A percentile compares a stretch with the other conserved stretches of the same genome.
Evolutionary conservation across 1,139 yeast genomes (phyloP).

Genomic region (Hyphopichia buzzinii): DNA sequence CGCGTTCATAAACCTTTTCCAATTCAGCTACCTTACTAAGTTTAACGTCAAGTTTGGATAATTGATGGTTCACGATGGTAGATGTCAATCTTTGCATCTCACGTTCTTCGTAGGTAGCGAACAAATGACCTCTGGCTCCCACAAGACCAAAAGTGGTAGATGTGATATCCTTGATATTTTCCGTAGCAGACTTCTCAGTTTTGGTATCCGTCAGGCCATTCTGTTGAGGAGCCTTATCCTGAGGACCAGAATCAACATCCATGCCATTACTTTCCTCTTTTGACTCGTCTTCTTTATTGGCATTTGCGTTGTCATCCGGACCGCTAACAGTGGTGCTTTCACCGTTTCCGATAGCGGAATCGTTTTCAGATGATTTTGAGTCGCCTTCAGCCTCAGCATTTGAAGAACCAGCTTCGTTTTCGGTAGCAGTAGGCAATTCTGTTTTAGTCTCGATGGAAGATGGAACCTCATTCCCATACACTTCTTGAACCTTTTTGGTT

Average conservation of each 20-base stretch:
- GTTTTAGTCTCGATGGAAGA: slow-evolving; percentile 1
- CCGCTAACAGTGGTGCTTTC: neutral
- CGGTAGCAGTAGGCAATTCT: slow-evolving; percentile 1
- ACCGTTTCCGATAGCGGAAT: neutral
- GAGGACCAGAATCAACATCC: slow-evolving; percentile 60
- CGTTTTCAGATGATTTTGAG: neutral
- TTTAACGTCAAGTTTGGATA: slow-evolving; percentile 75
- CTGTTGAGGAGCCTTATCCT: slow-evolving; percentile 17
- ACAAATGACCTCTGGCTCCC: slow-evolving; percentile 81
- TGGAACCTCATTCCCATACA: slow-evolving; percentile 10
- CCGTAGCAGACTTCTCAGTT: slow-evolving; percentile 5
- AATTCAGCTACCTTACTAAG: slow-evolving; percentile 65
- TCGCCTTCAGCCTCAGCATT: neutral
- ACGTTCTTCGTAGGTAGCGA: slow-evolving; percentile 80
- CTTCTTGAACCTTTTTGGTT: slow-evolving; percentile 32
- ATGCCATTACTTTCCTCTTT: slow-evolving; percentile 45
- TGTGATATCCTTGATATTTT: slow-evolving; percentile 45
- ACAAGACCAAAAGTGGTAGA: slow-evolving; percentile 60
- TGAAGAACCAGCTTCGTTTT: slow-evolving; percentile 3
- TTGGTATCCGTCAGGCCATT: slow-evolving; percentile 5
- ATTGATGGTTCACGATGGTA: slow-evolving; percentile 66
- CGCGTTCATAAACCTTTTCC: slow-evolving; percentile 77
- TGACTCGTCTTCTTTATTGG: slow-evolving; percentile 45
- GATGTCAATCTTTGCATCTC: slow-evolving; percentile 63
- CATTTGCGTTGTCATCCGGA: slow-evolving; percentile 1